Base-by-base conservation (phyloP, 306 rosid species). In the Gastrolobium bilobum region DNA sequence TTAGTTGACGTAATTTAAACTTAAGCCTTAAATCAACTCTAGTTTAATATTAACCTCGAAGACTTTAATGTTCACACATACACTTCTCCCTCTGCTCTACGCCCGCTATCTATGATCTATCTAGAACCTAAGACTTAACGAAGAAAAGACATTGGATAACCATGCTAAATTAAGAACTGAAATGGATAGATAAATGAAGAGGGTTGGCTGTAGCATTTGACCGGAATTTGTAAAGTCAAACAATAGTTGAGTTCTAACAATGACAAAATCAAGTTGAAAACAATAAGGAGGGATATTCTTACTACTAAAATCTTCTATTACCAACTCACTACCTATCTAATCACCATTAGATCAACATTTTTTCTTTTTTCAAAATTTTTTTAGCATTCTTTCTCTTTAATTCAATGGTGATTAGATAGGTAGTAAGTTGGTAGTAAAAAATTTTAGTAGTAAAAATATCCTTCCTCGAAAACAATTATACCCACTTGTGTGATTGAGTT, bases 401-500 rank as follows among this genome's bases (percentile, higher is more conserved):
- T n/a, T n/a, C n/a, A n/a, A n/a, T n/a, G n/a, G n/a, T n/a, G n/a
- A n/a, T n/a, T n/a, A n/a, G n/a, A n/a, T n/a, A n/a, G n/a, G n/a
- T n/a, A n/a, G n/a, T n/a, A n/a, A n/a, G n/a, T n/a, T n/a, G n/a
- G n/a, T n/a, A n/a, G n/a, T n/a, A n/a, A n/a, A n/a, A n/a, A n/a
- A n/a, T n/a, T n/a, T n/a, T n/a, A n/a, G n/a, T n/a, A n/a, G n/a
- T n/a, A n/a, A n/a, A n/a, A n/a, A n/a, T n/a, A n/a, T n/a, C n/a
- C n/a, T n/a, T n/a, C n/a, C n/a, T n/a, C n/a, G 46, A n/a, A 76
- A 63, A 66, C 26, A 5, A 52, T 9, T 54, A 72, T 8, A 39
- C 47, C 34, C 44, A 10, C 39, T 4, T 7, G 34, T 34, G 43
- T 6, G 20, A 39, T 7, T 30, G 20, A 38, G 2, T 34, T 11